Conservation (phyloP, 169 alveolate species). For the Cryptosporidium baileyi region DNA sequence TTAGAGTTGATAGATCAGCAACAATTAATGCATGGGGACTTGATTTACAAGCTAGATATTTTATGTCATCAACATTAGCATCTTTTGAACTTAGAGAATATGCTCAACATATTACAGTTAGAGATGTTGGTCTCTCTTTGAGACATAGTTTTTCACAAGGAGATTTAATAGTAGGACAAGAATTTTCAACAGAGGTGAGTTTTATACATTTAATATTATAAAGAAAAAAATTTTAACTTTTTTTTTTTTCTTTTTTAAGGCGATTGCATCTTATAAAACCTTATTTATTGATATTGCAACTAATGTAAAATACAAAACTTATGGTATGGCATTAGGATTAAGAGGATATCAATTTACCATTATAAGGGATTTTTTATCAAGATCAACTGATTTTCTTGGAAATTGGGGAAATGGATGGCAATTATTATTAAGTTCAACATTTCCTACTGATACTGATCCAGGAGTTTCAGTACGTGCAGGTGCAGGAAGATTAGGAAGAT, state of each 20-base stretch:
- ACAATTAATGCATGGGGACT: slow-evolving; percentile 68
- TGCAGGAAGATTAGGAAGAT: slow-evolving; percentile 66
- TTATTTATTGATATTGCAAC: slow-evolving; percentile 54
- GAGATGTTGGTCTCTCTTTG: slow-evolving; percentile 42
- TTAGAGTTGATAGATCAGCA: slow-evolving; percentile 45
- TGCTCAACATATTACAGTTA: slow-evolving; percentile 61
- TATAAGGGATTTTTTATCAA: slow-evolving; percentile 26
- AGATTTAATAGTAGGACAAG: slow-evolving; percentile 24
- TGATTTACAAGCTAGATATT: slow-evolving; percentile 61
- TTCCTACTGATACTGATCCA: slow-evolving; percentile 19
- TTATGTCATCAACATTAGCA: slow-evolving; percentile 53
- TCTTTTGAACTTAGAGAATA: slow-evolving; percentile 62
- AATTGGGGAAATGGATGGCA: slow-evolving; percentile 71
- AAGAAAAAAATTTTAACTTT: neutral
- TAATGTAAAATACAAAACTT: slow-evolving; percentile 31
- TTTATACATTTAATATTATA: neutral
- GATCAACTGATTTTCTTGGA: slow-evolving; percentile 61
- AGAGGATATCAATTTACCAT: slow-evolving; percentile 69
- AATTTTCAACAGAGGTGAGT: slow-evolving; percentile 67
- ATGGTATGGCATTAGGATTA: slow-evolving; percentile 57
- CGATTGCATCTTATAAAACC: slow-evolving; percentile 65
- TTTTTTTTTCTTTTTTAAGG: neutral
- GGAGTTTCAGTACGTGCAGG: slow-evolving; percentile 49
- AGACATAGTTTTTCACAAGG: slow-evolving; percentile 56
- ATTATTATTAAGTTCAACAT: slow-evolving; percentile 36